Evolutionary conservation across 148 eudicot genomes (phyloP), one percentile per base, ranked within the genome.

Genomic region (Arbutus unedo): DNA sequence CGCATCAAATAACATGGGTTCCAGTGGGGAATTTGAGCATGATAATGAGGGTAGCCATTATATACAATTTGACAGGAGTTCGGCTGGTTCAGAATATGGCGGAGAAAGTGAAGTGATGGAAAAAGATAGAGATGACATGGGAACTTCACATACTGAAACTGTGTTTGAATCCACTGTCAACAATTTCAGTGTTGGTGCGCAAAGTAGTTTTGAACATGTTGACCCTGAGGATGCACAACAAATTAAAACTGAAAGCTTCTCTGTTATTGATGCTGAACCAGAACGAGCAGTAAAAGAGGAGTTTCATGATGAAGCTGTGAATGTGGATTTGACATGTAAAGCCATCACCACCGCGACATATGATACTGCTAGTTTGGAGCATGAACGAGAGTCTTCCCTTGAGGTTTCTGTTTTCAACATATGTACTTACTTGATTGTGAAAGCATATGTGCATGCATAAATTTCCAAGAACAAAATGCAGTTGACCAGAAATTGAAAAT

Each of bases 351-450:
- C 76, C 81, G 51, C 48, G 38, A 64, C 18, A 78, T 76, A 81
- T 76, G 70, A 71, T 55, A 21, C 62, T 76, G 44, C 74, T 79
- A 77, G 71, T 81, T 50, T 74, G 38, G 83, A 74, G 49, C 79
- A 62, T 19, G 79, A 38, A 60, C 83, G 53, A 67, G 53, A 71
- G 51, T 44, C 78, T 72, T 82, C 82, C 47, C 25, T 73, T 59
- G 78, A 86, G 96, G 96, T 90, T 75, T 45, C 75, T 77, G 54
- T 53, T 80, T 74, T 81, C 9, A 3, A 14, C 64, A 7, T 67
- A 6, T 5, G 31, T 79, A 80, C 4, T 66, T 15, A 21, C 68
- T 64, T 3, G 18, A 62, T 21, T 43, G 49, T 70, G 38, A 79
- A 62, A 79, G 14, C 54, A 19, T 4, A 31, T 8, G 49, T 43